Percentiles rank a stretch among this genome's conserved stretches.
Conservation (phyloP, 352 stramenopile genomes). For the Phytophthora macrochlamydospora region DNA sequence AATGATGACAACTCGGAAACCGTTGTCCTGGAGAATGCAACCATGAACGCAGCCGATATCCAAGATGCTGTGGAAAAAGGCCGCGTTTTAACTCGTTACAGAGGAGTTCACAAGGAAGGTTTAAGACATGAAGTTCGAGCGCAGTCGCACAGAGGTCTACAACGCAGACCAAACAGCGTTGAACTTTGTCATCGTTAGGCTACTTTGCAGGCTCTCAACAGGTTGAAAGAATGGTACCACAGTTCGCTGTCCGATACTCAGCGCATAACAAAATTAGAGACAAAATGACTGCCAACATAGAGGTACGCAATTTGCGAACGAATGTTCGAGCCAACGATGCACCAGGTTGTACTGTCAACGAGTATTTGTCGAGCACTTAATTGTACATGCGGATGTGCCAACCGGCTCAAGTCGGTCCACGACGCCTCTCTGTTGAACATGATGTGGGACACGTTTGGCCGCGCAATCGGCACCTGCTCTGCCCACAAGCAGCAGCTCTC, state of each 20-base stretch:
- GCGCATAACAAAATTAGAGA: constrained; percentile 21
- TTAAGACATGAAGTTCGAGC: too few relatives aligned
- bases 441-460: constrained; percentile 12
- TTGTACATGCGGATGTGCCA: background rate
- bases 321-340: constrained; percentile 25
- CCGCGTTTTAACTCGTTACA: too few relatives aligned
- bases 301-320: constrained; percentile 20
- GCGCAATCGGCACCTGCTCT: constrained; percentile 6
- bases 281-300: constrained; percentile 31
- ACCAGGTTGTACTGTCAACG: constrained; percentile 20
- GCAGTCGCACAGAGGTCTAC: too few relatives aligned
- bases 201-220: constrained; percentile 11
- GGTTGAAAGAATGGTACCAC: constrained; percentile 9
- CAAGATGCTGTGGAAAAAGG: too few relatives aligned
- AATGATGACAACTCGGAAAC: too few relatives aligned
- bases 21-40: too few relatives aligned
- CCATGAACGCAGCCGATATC: too few relatives aligned
- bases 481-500: constrained; percentile 1
- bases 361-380: constrained; percentile 18
- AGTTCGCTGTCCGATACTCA: constrained; percentile 10
- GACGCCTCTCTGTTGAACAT: constrained; percentile 14
- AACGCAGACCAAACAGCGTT: too few relatives aligned
- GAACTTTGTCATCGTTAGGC: background rate
- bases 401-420: constrained; percentile 11
- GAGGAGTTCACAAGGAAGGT: too few relatives aligned